Evolutionary conservation across 2,329 filamentous ascomycete species (phyloP).

Genomic region (Stenocarpella maydis): DNA sequence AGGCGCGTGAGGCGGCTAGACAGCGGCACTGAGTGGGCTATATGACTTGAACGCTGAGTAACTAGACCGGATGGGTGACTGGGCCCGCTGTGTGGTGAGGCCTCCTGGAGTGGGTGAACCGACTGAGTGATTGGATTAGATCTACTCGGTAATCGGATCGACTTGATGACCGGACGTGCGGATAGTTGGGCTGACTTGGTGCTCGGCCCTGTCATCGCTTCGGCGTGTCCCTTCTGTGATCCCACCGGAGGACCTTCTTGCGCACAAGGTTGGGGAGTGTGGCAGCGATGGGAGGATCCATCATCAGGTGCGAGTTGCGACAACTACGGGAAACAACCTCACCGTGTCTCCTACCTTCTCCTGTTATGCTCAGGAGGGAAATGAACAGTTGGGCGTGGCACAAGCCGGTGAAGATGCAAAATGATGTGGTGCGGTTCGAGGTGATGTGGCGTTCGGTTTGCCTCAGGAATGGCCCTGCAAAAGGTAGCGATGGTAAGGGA

Average conservation of each 20-base stretch:
- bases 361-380: too few relatives aligned
- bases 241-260: background rate
- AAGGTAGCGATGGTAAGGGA: background rate
- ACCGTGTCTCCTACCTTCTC: background rate
- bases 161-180: too few relatives aligned
- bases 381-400: background rate
- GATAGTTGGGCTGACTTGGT: background rate
- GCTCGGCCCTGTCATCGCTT: background rate
- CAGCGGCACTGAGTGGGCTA: slow-evolving; percentile 42
- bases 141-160: too few relatives aligned
- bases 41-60: background rate
- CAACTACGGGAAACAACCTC: background rate
- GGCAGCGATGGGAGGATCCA: background rate
- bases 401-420: background rate
- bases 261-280: background rate
- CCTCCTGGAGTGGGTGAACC: too few relatives aligned
- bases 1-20: slow-evolving; percentile 59
- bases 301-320: background rate
- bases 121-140: too few relatives aligned
- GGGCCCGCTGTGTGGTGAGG: too few relatives aligned
- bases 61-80: too few relatives aligned
- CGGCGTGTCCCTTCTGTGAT: background rate
- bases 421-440: background rate
- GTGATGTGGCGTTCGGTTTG: background rate
- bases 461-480: background rate